Percentiles rank a stretch among this genome's conserved stretches.
phyloP scores from a whole-genome alignment of 345 rosid genomes.

The Salix viminalis region DNA sequence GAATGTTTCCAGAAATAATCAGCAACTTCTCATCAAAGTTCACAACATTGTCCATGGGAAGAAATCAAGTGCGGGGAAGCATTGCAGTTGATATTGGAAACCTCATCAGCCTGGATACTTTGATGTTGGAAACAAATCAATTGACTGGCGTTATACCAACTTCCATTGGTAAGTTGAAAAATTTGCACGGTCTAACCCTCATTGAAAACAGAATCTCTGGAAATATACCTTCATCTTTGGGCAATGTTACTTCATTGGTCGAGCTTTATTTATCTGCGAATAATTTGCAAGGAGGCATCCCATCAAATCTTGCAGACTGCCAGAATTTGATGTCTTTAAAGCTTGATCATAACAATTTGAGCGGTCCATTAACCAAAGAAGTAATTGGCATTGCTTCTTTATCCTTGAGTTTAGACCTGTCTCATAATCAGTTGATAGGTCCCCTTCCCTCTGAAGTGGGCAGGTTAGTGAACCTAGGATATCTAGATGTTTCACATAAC shows the following conservation, averaged over 20 bases:
- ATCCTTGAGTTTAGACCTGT: not conserved
- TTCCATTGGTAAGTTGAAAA: not conserved
- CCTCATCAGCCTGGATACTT: constrained; percentile 7
- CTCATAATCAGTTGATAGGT: constrained; percentile 1
- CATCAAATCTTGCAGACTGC: not conserved
- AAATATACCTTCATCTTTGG: constrained; percentile 2
- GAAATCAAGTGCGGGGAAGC: not conserved
- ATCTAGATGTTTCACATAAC: not conserved
- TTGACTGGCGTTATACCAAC: constrained; percentile 10
- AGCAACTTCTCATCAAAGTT: constrained; percentile 9
- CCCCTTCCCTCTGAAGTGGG: constrained; percentile 2
- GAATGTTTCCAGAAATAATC: not conserved
- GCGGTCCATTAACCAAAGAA: not conserved
- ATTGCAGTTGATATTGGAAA: constrained; percentile 13
- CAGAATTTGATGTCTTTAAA: not conserved
- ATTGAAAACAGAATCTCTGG: not conserved
- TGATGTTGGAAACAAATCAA: not conserved
- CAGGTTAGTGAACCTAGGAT: not conserved
- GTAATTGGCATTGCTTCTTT: not conserved
- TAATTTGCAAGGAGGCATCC: constrained; percentile 12
- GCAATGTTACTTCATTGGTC: not conserved
- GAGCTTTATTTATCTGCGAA: not conserved
- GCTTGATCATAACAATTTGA: not conserved
- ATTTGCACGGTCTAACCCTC: not conserved
- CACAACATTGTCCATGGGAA: fast-evolving